Base-by-base conservation (phyloP, 2,329 filamentous ascomycete genomes). In the Basipetospora chlamydospora region DNA sequence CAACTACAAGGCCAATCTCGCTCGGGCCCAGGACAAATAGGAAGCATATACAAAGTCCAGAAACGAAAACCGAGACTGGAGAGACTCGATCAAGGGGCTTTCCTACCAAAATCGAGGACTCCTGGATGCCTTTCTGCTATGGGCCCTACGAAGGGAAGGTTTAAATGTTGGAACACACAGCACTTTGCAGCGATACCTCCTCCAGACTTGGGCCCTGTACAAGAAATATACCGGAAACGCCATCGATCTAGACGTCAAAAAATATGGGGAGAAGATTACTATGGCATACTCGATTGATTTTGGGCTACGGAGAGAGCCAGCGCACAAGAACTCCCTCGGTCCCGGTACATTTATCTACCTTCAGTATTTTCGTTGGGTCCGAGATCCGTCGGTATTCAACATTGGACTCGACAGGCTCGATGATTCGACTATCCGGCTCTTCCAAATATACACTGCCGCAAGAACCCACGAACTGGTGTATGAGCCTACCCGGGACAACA, bases 401-500 rank as follows among this genome's bases (percentile, higher is more conserved):
- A 26, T 26, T 21, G 23, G 33, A 9, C 11, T 34, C 20, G 32
- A 34, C 20, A 25, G 32, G 32, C 20, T 34, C n/a, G 21, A 34
- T 16, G 32, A 34, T 21, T 10, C 21, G 2, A 25, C 20, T 4
- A 25, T 25, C 12, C 20, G 20, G 6, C 9, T 16, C 10, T 26
- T 34, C n/a, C 21, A 25, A n/a, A 34, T 34, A 13, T 34, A 2
- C 13, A 26, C 32, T 11, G 32, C 9, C 22, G 10, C 18, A 6
- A 11, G 32, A 6, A 25, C 20, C 11, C 22, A 34, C 16, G 22
- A 34, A 21, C 22, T 34, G 8, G 20, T 13, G 13, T 34, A 34
- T 21, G 20, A 25, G 2, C 20, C 6, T 3, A 4, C 13, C 7
- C 4, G 5, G 28, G 13, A 29, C 28, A n/a, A 4, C 4, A 5